Conservation (phyloP, 495 filamentous ascomycete genomes). For the Xylaria grammica region DNA sequence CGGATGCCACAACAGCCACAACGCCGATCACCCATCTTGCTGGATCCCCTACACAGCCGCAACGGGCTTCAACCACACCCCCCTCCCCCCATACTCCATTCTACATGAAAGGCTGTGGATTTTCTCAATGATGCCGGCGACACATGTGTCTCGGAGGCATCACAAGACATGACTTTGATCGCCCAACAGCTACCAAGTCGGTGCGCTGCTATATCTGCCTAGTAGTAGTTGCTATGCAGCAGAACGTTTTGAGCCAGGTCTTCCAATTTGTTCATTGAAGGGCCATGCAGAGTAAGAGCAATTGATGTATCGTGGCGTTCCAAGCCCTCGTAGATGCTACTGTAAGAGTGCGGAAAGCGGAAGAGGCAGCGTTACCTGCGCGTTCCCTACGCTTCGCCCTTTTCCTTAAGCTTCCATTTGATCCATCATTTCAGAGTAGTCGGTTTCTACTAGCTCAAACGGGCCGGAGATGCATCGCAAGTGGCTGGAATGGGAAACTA, state of each 20-base stretch:
- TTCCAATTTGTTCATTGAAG: not conserved
- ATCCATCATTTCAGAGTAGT: conserved; percentile 27
- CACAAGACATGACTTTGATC: conserved; percentile 12
- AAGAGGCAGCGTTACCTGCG: not conserved
- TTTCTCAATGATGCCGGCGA: not conserved
- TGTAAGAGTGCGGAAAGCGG: not conserved
- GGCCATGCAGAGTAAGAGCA: not conserved
- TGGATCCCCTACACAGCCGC: conserved; percentile 3
- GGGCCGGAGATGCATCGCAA: conserved; percentile 35
- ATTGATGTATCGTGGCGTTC: not conserved
- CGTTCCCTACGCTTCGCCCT: not conserved
- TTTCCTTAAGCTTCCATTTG: conserved; percentile 16
- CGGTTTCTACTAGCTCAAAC: conserved; percentile 22
- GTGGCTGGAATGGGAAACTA: conserved; percentile 36
- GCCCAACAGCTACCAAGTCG: not conserved
- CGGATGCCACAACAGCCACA: conserved; percentile 11
- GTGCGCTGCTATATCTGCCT: not conserved
- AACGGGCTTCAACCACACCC: not conserved
- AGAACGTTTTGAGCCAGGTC: not conserved
- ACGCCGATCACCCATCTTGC: conserved; percentile 18
- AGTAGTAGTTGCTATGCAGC: not conserved
- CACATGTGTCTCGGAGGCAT: conserved; percentile 21
- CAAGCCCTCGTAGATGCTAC: not conserved
- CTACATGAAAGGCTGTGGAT: not conserved
- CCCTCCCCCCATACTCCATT: not conserved